Evolutionary conservation across 805 yeast species (phyloP).

Genomic region (Yarrowia bubula): DNA sequence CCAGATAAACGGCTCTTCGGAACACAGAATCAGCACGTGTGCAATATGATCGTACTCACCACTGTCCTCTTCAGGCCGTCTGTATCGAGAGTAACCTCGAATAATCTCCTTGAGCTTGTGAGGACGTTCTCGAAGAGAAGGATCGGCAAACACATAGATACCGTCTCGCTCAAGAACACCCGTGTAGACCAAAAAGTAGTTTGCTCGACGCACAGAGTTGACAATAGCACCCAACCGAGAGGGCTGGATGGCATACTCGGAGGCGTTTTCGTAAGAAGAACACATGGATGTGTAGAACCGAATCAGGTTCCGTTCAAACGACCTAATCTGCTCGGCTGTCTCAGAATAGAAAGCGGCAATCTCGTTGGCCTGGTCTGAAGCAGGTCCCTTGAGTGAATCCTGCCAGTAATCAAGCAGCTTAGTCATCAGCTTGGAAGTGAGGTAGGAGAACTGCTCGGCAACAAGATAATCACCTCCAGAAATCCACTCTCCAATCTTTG

Average conservation of each 20-base stretch:
- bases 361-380: slow-evolving; percentile 42
- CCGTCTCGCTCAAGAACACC: slow-evolving; percentile 72
- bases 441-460: slow-evolving; percentile 68
- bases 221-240: slow-evolving; percentile 48
- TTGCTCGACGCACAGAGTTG: slow-evolving; percentile 57
- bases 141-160: slow-evolving; percentile 74
- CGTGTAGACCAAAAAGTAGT: slow-evolving; percentile 75
- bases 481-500: slow-evolving; percentile 70
- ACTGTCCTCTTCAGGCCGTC: slow-evolving; percentile 28
- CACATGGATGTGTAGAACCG: slow-evolving; percentile 66
- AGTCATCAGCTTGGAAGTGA: slow-evolving; percentile 66
- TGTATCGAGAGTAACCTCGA: slow-evolving; percentile 39
- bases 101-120: slow-evolving; percentile 36
- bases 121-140: slow-evolving; percentile 47
- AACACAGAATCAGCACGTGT: slow-evolving; percentile 69
- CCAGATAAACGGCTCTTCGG: slow-evolving; percentile 87
- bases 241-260: slow-evolving; percentile 43
- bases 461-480: slow-evolving; percentile 79
- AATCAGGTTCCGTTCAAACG: slow-evolving; percentile 72
- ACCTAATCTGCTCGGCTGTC: slow-evolving; percentile 44
- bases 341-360: slow-evolving; percentile 51
- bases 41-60: slow-evolving; percentile 44
- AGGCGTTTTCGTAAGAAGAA: slow-evolving; percentile 68
- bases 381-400: slow-evolving; percentile 68
- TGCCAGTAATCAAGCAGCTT: slow-evolving; percentile 69